phyloP scores from a whole-genome alignment of 768 basidiomycete genomes.

The Mycena chlorophos region DNA sequence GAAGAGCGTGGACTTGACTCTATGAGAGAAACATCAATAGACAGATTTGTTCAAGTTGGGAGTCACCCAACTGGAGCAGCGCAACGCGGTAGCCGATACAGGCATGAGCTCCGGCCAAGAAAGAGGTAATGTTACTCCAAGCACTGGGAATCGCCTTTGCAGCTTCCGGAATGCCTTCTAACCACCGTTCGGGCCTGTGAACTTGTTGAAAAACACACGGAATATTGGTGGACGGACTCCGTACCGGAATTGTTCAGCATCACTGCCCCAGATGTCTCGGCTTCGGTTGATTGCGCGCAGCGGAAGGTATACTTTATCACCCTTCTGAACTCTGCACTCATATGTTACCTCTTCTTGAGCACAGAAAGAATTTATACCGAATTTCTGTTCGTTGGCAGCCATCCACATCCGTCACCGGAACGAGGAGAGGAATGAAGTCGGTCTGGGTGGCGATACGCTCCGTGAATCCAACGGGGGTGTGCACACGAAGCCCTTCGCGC shows the following conservation, averaged over 20 bases:
- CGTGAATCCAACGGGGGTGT: conserved; percentile 38
- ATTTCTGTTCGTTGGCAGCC: conserved; percentile 32
- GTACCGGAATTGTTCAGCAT: conserved; percentile 36
- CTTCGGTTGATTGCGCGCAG: conserved; percentile 38
- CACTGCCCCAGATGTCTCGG: conserved; percentile 37
- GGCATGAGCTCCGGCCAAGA: conserved; percentile 46
- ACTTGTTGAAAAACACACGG: not conserved
- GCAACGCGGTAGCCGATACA: conserved; percentile 53
- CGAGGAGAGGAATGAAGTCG: conserved; percentile 37
- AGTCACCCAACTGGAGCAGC: conserved; percentile 37
- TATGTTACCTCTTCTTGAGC: not conserved
- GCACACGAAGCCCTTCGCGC: conserved; percentile 43
- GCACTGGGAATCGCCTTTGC: conserved; percentile 32
- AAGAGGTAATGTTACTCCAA: conserved; percentile 32
- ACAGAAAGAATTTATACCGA: conserved; percentile 20
- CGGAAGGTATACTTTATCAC: conserved; percentile 30
- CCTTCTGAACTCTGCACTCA: conserved; percentile 22
- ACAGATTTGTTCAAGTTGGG: not conserved
- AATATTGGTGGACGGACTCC: not conserved
- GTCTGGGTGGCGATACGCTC: conserved; percentile 35
- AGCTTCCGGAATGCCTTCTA: conserved; percentile 28
- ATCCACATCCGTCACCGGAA: conserved; percentile 32
- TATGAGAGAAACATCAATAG: not conserved
- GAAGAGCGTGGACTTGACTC: conserved; percentile 37
- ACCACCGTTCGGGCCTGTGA: conserved; percentile 50